These are phyloP conservation scores for Trametes coccinea DNA, from an alignment of 768 basidiomycete genomes.

Conservation along the genomic window DNA sequence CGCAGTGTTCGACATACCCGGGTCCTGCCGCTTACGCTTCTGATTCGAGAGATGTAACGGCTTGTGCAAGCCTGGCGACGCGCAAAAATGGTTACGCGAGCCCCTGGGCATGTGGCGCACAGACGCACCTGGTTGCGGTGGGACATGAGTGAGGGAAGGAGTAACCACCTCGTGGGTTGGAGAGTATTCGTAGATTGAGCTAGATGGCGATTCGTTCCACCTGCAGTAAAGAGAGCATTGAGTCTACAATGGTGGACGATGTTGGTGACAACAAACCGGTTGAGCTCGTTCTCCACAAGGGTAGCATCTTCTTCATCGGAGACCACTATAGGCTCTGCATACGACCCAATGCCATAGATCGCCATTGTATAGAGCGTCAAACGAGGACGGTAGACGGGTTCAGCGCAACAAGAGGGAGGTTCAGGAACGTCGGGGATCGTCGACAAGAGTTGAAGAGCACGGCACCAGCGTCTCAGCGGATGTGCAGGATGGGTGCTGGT, in stretches of 20 bases:
- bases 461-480: no score
- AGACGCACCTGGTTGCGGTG: neutral
- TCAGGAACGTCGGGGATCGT: no score
- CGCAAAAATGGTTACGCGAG: neutral
- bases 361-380: constrained; percentile 12
- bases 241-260: no score
- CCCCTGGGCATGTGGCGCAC: neutral
- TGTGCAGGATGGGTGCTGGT: no score
- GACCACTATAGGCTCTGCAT: constrained; percentile 27
- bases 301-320: constrained; percentile 32
- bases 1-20: no score
- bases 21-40: no score
- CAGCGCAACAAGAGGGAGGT: no score
- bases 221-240: neutral
- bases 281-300: constrained; percentile 27
- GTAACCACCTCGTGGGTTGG: neutral
- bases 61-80: no score
- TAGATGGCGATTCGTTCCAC: constrained; percentile 1
- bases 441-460: no score
- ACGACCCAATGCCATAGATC: constrained; percentile 23
- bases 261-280: neutral
- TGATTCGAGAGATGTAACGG: no score
- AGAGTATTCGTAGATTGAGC: neutral
- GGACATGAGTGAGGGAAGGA: no score
- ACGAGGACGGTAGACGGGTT: neutral